These are phyloP conservation scores for Dacryopinax spathularia DNA, from an alignment of 768 basidiomycete genomes.

Conservation along the genomic window DNA sequence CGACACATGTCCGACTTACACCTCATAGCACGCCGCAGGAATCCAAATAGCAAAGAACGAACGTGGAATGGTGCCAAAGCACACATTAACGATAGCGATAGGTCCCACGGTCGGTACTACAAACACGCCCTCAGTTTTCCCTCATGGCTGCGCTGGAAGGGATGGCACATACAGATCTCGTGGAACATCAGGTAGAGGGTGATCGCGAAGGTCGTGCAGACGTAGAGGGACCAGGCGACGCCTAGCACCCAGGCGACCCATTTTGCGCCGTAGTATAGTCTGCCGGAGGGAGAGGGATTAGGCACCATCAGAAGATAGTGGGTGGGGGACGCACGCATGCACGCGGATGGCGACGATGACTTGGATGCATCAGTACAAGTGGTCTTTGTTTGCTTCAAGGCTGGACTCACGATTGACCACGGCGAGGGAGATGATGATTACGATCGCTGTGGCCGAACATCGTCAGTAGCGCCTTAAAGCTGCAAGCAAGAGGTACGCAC, in stretches of 20 bases:
- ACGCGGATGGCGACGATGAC: slow-evolving; percentile 1
- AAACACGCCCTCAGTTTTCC: not conserved
- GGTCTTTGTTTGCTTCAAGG: not conserved
- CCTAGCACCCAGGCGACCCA: not conserved
- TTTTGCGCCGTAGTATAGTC: slow-evolving; percentile 1
- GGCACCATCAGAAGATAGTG: no score
- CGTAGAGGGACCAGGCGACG: not conserved
- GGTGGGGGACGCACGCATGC: not conserved
- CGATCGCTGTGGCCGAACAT: not conserved
- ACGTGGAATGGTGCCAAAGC: not conserved
- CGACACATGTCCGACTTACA: not conserved
- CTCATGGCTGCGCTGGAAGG: not conserved
- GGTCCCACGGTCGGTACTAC: not conserved
- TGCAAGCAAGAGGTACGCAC: not conserved
- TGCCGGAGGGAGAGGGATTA: no score
- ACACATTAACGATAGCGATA: not conserved
- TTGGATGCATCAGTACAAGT: not conserved
- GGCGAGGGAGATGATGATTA: not conserved
- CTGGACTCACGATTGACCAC: not conserved
- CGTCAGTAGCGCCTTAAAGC: not conserved
- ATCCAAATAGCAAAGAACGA: not conserved
- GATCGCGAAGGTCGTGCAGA: not conserved
- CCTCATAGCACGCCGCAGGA: not conserved
- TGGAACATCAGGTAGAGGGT: not conserved
- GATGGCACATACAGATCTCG: not conserved